Percentiles rank a stretch among this genome's conserved stretches.
These are phyloP conservation scores for Echinosophora koreensis DNA, from an alignment of 306 rosid species.

Conservation along the genomic window DNA sequence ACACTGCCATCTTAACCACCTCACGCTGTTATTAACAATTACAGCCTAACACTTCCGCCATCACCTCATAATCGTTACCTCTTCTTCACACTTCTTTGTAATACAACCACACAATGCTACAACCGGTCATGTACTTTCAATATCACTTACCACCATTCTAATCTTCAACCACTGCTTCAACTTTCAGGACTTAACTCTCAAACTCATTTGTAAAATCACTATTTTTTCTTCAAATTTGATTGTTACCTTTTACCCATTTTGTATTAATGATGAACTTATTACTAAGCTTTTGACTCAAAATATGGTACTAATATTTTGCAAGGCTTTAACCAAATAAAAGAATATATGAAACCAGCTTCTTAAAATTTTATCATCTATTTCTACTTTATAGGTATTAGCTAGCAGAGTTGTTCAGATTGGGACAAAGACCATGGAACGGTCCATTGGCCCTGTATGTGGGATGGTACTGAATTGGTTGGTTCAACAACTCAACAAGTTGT, in stretches of 20 bases:
- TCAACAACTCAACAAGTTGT: not conserved
- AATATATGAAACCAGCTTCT: not conserved
- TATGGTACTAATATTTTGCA: not conserved
- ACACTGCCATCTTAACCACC: not conserved
- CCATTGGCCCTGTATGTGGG: not conserved
- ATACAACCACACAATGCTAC: not conserved
- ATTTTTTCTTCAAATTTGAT: not conserved
- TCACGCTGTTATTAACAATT: not conserved
- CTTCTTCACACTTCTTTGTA: not conserved
- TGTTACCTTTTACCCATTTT: not conserved
- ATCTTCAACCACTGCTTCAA: not conserved
- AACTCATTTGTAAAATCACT: not conserved
- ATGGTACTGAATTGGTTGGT: not conserved
- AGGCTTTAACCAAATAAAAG: not conserved
- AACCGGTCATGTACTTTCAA: not conserved
- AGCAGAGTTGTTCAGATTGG: not conserved
- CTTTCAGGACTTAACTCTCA: not conserved
- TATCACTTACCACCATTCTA: constrained; percentile 7
- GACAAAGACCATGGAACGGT: not conserved
- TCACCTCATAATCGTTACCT: not conserved
- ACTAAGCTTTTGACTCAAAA: not conserved
- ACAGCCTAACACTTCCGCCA: not conserved
- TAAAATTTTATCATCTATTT: not conserved
- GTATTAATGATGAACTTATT: not conserved
- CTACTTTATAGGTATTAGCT: not conserved